Evolutionary conservation across 208 protist species (phyloP).

Genomic region (Crithidia expoeki): DNA sequence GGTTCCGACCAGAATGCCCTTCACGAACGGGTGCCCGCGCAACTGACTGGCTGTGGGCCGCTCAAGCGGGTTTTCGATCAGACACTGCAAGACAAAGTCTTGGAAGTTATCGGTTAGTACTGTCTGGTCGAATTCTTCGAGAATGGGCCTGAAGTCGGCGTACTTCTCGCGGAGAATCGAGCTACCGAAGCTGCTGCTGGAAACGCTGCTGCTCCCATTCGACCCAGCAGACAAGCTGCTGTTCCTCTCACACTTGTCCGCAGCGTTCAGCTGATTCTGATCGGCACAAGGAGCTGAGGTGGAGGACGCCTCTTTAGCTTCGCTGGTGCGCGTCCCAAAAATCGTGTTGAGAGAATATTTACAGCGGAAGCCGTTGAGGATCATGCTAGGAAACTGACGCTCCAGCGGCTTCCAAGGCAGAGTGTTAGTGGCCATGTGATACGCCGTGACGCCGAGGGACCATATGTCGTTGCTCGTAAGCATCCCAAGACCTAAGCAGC

Average conservation of each 20-base stretch:
- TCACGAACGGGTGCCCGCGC: constrained; percentile 67
- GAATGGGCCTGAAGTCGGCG: constrained; percentile 49
- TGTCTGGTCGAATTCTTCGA: constrained; percentile 54
- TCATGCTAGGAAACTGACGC: constrained; percentile 60
- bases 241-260: background rate
- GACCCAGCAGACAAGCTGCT: background rate
- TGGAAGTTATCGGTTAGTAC: constrained; percentile 46
- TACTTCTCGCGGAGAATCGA: constrained; percentile 17
- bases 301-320: background rate
- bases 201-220: background rate
- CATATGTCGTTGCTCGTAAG: constrained; percentile 77
- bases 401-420: constrained; percentile 77
- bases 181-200: constrained; percentile 2
- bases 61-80: constrained; percentile 54
- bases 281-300: background rate
- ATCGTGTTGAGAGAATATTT: constrained; percentile 43
- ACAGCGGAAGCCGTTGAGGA: constrained; percentile 56
- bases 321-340: constrained; percentile 6
- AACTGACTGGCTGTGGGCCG: constrained; percentile 63
- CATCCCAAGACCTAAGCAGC: constrained; percentile 58
- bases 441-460: constrained; percentile 80
- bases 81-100: constrained; percentile 63
- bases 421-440: constrained; percentile 68
- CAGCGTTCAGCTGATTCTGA: background rate
- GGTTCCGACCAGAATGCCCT: background rate